Evolutionary conservation across 1,284 basidiomycete genomes (phyloP).

Genomic region (Sanghuangporus weigelae): DNA sequence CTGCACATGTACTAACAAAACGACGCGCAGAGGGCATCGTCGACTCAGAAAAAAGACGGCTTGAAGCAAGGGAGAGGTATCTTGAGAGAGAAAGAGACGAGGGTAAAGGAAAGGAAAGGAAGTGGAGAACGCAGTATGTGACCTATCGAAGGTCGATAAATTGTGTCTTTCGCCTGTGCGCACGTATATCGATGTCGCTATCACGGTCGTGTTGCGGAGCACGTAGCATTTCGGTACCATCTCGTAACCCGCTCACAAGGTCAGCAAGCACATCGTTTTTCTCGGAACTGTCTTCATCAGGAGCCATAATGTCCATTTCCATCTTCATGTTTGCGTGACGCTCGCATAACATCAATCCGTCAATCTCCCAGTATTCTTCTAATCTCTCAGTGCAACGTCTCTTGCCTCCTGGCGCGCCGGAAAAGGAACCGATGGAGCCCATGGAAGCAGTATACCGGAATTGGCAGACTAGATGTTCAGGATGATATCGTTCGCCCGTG

Average conservation of each 20-base stretch:
- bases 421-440: neutral
- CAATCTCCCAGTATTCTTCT: conserved; percentile 83
- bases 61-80: neutral
- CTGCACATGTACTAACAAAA: neutral
- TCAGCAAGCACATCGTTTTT: neutral
- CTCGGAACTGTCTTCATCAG: conserved; percentile 7
- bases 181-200: conserved; percentile 14
- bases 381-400: conserved; percentile 49
- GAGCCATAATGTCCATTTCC: conserved; percentile 13
- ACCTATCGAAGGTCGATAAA: conserved; percentile 16
- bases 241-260: conserved; percentile 4
- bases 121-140: neutral
- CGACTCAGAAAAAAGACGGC: neutral
- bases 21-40: neutral
- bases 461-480: conserved; percentile 77
- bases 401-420: neutral
- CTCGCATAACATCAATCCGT: conserved; percentile 78
- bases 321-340: conserved; percentile 46
- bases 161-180: conserved; percentile 15
- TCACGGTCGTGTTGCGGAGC: neutral
- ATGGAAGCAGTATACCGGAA: conserved; percentile 21
- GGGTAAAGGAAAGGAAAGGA: neutral
- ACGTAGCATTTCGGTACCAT: neutral
- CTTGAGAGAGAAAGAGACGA: neutral
- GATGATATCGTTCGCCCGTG: conserved; percentile 74